Evolutionary conservation across 2,329 filamentous ascomycete genomes (phyloP).

Genomic region (Penicillium sp.): DNA sequence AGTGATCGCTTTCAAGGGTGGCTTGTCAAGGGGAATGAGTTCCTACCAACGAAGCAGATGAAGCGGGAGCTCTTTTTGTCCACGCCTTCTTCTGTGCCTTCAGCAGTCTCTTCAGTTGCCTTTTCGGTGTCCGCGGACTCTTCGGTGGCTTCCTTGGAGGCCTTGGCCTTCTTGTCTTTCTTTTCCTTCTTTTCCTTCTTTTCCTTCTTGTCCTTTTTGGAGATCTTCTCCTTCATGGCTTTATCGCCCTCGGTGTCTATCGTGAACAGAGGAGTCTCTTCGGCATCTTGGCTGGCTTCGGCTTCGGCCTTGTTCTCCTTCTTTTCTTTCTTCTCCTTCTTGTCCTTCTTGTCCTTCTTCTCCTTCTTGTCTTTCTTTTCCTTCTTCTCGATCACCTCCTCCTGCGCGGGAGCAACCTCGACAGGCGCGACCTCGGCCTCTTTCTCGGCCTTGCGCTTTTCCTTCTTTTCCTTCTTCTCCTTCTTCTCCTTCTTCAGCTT

Average conservation of each 20-base stretch:
- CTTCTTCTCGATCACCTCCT: constrained; percentile 19
- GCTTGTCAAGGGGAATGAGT: not conserved
- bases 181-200: constrained; percentile 20
- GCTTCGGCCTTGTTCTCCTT: constrained; percentile 6
- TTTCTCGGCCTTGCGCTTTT: constrained; percentile 15
- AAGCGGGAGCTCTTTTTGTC: constrained; percentile 55
- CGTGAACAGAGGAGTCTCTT: not conserved
- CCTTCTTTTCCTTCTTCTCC: constrained; percentile 25
- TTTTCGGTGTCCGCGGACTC: constrained; percentile 10
- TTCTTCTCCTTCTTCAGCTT: constrained; percentile 34
- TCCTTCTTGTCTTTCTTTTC: constrained; percentile 15
- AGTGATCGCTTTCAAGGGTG: not conserved
- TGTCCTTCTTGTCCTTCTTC: constrained; percentile 10
- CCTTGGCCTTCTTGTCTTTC: constrained; percentile 21
- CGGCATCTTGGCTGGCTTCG: not conserved
- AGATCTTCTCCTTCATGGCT: constrained; percentile 16
- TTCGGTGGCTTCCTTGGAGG: constrained; percentile 4
- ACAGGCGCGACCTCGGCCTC: constrained; percentile 2
- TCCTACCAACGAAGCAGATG: constrained; percentile 71
- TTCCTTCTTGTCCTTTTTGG: constrained; percentile 26
- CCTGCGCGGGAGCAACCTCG: constrained; percentile 4
- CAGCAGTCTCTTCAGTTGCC: constrained; percentile 5
- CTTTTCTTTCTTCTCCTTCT: constrained; percentile 11
- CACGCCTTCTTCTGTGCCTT: constrained; percentile 12
- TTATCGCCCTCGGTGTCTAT: constrained; percentile 15